These are phyloP conservation scores for Zygotorulaspora florentina DNA, from an alignment of 805 yeast species.

Conservation along the genomic window DNA sequence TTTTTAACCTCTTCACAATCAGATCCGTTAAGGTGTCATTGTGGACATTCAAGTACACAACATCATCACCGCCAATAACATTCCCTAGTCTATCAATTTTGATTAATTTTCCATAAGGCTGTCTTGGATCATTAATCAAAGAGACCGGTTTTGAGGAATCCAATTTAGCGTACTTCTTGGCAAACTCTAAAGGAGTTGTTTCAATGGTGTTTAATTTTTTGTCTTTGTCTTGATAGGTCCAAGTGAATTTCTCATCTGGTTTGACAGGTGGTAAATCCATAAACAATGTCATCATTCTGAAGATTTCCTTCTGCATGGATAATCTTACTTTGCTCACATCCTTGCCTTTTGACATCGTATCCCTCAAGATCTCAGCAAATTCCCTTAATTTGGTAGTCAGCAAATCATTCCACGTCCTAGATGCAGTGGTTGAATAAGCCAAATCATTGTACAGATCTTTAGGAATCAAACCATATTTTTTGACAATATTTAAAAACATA, in stretches of 20 bases:
- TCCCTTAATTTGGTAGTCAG: constrained; percentile 71
- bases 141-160: constrained; percentile 56
- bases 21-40: constrained; percentile 53
- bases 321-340: constrained; percentile 41
- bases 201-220: constrained; percentile 45
- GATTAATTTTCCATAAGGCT: constrained; percentile 57
- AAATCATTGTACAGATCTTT: constrained; percentile 68
- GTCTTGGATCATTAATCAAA: constrained; percentile 78
- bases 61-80: constrained; percentile 63
- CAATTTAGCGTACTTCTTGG: constrained; percentile 48
- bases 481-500: constrained; percentile 71
- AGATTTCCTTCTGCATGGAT: constrained; percentile 56
- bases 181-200: constrained; percentile 65
- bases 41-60: constrained; percentile 65
- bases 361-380: constrained; percentile 67
- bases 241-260: constrained; percentile 59
- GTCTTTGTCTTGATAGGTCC: constrained; percentile 77
- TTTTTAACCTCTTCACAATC: constrained; percentile 64
- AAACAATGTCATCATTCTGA: constrained; percentile 60
- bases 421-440: constrained; percentile 49
- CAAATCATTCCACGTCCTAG: constrained; percentile 52
- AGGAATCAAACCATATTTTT: constrained; percentile 81
- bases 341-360: constrained; percentile 37
- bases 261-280: constrained; percentile 75
- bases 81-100: constrained; percentile 74